These are phyloP conservation scores for Candida gigantensis DNA, from an alignment of 1,139 yeast species.

Conservation along the genomic window DNA sequence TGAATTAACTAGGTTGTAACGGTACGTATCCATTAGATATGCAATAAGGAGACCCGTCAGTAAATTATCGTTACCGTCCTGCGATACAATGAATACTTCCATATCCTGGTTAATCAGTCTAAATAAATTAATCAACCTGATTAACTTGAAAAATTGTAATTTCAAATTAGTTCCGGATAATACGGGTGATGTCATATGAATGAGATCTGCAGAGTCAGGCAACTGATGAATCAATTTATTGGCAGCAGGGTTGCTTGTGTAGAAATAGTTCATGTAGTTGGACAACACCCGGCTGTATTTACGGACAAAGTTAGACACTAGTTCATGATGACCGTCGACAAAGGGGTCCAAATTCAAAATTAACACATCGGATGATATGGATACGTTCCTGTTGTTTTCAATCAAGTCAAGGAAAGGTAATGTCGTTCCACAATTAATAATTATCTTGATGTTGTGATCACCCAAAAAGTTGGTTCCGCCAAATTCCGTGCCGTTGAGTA, in stretches of 20 bases:
- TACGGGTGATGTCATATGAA: conserved; percentile 37
- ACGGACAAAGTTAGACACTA: conserved; percentile 26
- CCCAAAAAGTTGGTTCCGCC: conserved; percentile 19
- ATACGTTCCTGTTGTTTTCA: conserved; percentile 22
- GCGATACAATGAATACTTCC: conserved; percentile 41
- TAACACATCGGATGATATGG: conserved; percentile 41
- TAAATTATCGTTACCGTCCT: conserved; percentile 27
- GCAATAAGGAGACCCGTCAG: conserved; percentile 40
- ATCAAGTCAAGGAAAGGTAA: conserved; percentile 27
- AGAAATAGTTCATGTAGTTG: conserved; percentile 41
- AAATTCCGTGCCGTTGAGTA: conserved; percentile 11
- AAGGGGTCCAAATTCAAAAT: conserved; percentile 42
- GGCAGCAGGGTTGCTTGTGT: conserved; percentile 34
- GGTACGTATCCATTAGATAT: conserved; percentile 46
- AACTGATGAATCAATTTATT: conserved; percentile 30
- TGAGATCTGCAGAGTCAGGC: conserved; percentile 27
- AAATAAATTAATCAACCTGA: conserved; percentile 39
- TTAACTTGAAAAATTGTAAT: conserved; percentile 39
- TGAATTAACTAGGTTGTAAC: conserved; percentile 35
- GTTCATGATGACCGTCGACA: conserved; percentile 23
- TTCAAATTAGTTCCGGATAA: conserved; percentile 40
- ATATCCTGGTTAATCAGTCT: conserved; percentile 34
- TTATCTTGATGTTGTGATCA: conserved; percentile 36
- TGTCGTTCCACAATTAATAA: conserved; percentile 45
- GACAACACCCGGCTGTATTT: conserved; percentile 39